Conservation (phyloP, 2,329 filamentous ascomycete genomes). For the Aspergillus sojae region DNA sequence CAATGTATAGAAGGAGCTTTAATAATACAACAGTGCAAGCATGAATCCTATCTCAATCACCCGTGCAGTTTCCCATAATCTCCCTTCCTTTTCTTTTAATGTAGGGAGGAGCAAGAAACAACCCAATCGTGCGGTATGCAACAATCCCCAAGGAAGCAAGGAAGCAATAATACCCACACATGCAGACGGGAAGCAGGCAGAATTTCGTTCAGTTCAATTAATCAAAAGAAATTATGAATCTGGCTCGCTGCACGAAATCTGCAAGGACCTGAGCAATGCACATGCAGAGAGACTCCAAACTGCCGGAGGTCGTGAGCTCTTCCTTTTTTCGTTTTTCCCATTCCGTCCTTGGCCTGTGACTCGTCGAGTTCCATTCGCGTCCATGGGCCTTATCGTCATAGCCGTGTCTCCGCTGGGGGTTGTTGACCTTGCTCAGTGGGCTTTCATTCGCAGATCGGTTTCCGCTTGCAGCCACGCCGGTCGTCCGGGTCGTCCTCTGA, state of each 20-base stretch:
- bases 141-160: not conserved
- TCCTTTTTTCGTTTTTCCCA: not conserved
- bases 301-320: conserved; percentile 14
- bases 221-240: not conserved
- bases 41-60: not conserved
- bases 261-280: conserved; percentile 31
- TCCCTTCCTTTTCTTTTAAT: not conserved
- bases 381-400: conserved; percentile 28
- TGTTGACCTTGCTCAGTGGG: conserved; percentile 9
- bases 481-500: conserved; percentile 20
- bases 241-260: conserved; percentile 26
- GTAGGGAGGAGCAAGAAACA: not conserved
- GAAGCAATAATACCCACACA: not conserved
- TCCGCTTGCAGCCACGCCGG: conserved; percentile 24
- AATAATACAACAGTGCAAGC: not conserved
- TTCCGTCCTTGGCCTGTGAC: conserved; percentile 31
- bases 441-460: conserved; percentile 27
- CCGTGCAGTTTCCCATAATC: not conserved
- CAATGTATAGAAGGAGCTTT: not conserved
- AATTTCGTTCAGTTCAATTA: not conserved
- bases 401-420: conserved; percentile 20
- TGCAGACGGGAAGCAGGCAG: not conserved
- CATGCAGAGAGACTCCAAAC: conserved; percentile 14
- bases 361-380: conserved; percentile 29
- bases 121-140: not conserved